These are phyloP conservation scores for Physaria fendleri DNA, from an alignment of 345 rosid species.

Conservation along the genomic window DNA sequence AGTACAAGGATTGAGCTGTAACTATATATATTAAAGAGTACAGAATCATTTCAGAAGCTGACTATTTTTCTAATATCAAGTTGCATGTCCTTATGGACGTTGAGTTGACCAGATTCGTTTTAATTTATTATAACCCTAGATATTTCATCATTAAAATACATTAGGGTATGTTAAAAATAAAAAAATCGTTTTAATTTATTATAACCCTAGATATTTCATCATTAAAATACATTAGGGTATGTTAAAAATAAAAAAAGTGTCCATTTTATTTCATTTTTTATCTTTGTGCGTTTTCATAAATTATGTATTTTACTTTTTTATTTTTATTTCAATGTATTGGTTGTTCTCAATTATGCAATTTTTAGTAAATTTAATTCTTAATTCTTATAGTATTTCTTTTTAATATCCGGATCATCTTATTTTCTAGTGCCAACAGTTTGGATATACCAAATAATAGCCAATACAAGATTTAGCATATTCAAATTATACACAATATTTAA, in stretches of 20 bases:
- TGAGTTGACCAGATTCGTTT: slow-evolving; percentile 25
- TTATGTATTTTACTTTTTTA: not conserved
- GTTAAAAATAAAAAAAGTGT: not conserved
- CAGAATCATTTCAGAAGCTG: slow-evolving; percentile 29
- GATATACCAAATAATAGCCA: too few relatives aligned
- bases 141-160: not conserved
- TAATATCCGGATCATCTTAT: too few relatives aligned
- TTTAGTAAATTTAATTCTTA: too few relatives aligned
- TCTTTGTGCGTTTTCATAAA: not conserved
- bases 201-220: slow-evolving; percentile 2
- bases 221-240: not conserved
- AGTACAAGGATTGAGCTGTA: slow-evolving; percentile 27
- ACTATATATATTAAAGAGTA: slow-evolving; percentile 14
- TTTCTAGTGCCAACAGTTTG: too few relatives aligned
- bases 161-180: too few relatives aligned
- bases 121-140: slow-evolving; percentile 9
- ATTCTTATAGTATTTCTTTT: too few relatives aligned
- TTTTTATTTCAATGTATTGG: too few relatives aligned
- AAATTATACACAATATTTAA: too few relatives aligned
- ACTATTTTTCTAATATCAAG: slow-evolving; percentile 25
- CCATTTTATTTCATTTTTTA: not conserved
- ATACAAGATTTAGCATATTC: too few relatives aligned
- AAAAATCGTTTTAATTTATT: slow-evolving; percentile 16
- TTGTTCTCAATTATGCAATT: too few relatives aligned
- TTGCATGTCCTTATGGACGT: slow-evolving; percentile 17